Percentiles rank a stretch among this genome's conserved stretches.
These are phyloP conservation scores for Leucocoprinus birnbaumii DNA, from an alignment of 768 basidiomycete species.

Conservation along the genomic window DNA sequence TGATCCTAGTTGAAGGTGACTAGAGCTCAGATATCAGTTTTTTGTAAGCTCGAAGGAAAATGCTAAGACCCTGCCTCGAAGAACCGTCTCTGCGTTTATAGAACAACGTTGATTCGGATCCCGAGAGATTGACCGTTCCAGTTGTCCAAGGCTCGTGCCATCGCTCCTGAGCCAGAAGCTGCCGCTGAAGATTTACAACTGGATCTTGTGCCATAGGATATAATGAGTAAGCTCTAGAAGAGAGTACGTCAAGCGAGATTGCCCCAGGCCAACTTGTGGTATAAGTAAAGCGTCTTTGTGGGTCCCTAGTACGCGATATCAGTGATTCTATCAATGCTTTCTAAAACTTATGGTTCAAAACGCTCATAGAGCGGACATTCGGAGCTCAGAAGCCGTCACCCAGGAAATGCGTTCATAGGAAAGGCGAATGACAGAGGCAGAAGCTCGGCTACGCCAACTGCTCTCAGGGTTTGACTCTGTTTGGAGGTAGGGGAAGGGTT, in stretches of 20 bases:
- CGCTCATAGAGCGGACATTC: background rate
- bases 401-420: background rate
- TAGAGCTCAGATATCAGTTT: background rate
- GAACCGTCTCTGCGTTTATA: background rate
- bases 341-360: too few species aligned
- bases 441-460: background rate
- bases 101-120: background rate
- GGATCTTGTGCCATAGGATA: background rate
- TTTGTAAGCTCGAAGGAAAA: too few species aligned
- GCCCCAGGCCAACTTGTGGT: too few species aligned
- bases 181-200: background rate
- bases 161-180: background rate
- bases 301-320: slow-evolving; percentile 1
- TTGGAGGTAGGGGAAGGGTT: background rate
- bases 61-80: background rate
- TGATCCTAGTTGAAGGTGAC: background rate
- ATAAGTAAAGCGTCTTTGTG: background rate
- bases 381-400: background rate
- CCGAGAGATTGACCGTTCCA: background rate
- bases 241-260: too few species aligned
- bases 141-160: slow-evolving; percentile 5
- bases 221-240: too few species aligned
- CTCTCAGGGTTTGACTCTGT: background rate
- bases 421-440: background rate
- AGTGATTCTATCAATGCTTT: background rate